Conservation (phyloP, 2,329 filamentous ascomycete genomes). For the Berkeleyomyces basicola region DNA sequence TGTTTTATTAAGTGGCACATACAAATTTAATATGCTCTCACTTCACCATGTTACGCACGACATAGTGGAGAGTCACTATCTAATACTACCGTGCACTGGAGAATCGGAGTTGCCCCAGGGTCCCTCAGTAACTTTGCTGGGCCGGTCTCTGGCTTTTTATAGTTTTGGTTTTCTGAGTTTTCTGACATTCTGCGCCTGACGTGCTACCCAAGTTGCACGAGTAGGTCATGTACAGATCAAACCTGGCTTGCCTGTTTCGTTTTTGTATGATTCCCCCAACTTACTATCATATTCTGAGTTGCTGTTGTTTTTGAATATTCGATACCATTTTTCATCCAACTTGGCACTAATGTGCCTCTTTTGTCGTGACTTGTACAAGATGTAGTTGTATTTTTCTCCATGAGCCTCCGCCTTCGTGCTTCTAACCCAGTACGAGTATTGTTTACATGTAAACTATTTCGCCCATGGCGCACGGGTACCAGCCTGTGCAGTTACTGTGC, state of each 20-base stretch:
- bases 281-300: constrained; percentile 8
- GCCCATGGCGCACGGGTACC: constrained; percentile 33
- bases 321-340: constrained; percentile 2
- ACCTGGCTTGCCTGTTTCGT: constrained; percentile 3
- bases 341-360: not conserved
- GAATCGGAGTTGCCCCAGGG: not conserved
- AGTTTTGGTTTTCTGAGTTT: not conserved
- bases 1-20: not conserved
- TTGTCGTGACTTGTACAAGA: not conserved
- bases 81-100: not conserved
- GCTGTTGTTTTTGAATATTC: constrained; percentile 2
- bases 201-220: not conserved
- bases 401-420: no score
- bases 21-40: not conserved
- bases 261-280: constrained; percentile 13
- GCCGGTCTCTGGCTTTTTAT: not conserved
- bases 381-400: not conserved
- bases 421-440: no score
- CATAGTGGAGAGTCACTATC: not conserved
- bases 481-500: not conserved
- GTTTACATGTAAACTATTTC: constrained; percentile 17
- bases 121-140: not conserved
- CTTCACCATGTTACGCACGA: not conserved
- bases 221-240: not conserved
- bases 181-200: not conserved